Evolutionary conservation across 2,329 filamentous ascomycete species (phyloP), one percentile per base, ranked within the genome.

Genomic region (Bipolaris gigantea): DNA sequence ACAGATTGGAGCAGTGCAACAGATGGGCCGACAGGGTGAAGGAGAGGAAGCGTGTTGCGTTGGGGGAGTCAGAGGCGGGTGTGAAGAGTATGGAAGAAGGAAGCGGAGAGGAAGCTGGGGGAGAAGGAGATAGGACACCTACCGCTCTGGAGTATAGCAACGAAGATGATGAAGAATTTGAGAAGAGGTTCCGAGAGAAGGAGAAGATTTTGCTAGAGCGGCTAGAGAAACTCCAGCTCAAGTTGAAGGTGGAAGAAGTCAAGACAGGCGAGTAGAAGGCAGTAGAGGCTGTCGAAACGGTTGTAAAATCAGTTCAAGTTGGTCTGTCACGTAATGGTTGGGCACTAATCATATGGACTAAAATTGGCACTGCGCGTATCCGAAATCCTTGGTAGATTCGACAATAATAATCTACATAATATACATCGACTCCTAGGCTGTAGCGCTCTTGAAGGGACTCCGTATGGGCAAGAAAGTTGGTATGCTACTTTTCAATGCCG

Each of bases 81-180:
- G 15, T 32, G 9, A 25, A 15, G 8, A 25, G 7, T 21, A 27
- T 13, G 1, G 43, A 44, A 13, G 48, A 25, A 25, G 49, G 55
- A 9, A 55, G 36, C 3, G 43, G 44, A 2, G 53, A 36, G 15
- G 56, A 50, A 11, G 50, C 34, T 2, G 50, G 50, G 10, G 61
- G 59, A 38, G 64, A 55, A 25, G 52, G 64, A 2, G 68, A 72
- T 21, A 71, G 67, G 49, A 72, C 69, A n/a, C 69, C 69, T 2
- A 70, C 67, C 2, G 69, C 62, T 2, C 59, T 57, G 48, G 62
- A 56, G 13, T 48, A 55, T 19, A 53, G 36, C 2, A 54, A 50
- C 0, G 65, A 67, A n/a, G 62, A 67, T 19, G 68, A 69, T 15
- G 67, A 71, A 32, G 69, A 65, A 11, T 71, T 70, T 41, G 70